Conservation (phyloP, 257 asterid genomes). For the Solanum rostratum region DNA sequence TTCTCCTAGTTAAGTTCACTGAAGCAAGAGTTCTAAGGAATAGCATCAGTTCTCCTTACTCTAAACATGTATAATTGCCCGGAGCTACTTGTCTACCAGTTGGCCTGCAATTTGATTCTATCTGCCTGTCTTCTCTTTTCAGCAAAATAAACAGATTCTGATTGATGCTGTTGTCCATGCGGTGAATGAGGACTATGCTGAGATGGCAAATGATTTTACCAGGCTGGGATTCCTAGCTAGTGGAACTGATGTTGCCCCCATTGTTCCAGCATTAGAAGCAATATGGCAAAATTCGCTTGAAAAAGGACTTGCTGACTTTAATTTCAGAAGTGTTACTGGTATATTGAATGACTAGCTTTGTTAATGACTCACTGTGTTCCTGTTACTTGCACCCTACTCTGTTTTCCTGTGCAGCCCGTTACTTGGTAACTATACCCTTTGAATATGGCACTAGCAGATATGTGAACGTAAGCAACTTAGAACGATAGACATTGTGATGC, state of each 20-base stretch:
- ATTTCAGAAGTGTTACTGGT: slow-evolving; percentile 98
- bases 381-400: background rate
- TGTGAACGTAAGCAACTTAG: background rate
- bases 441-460: background rate
- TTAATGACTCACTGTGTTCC: background rate
- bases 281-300: slow-evolving; percentile 98
- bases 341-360: background rate
- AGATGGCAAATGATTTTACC: slow-evolving; percentile 99
- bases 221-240: slow-evolving; percentile 96
- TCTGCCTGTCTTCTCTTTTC: slow-evolving; percentile 13
- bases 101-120: background rate
- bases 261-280: slow-evolving; percentile 92
- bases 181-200: slow-evolving; percentile 95
- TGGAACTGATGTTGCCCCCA: slow-evolving; percentile 95
- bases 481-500: background rate
- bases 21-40: background rate
- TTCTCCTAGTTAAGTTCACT: background rate
- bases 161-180: slow-evolving; percentile 99
- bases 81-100: background rate
- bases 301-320: slow-evolving; percentile 91
- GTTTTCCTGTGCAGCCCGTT: background rate
- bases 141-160: slow-evolving; percentile 96
- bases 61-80: background rate
- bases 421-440: background rate
- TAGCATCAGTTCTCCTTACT: background rate